phyloP scores from a whole-genome alignment of 495 filamentous ascomycete species.

The Parathielavia hyrcaniae region DNA sequence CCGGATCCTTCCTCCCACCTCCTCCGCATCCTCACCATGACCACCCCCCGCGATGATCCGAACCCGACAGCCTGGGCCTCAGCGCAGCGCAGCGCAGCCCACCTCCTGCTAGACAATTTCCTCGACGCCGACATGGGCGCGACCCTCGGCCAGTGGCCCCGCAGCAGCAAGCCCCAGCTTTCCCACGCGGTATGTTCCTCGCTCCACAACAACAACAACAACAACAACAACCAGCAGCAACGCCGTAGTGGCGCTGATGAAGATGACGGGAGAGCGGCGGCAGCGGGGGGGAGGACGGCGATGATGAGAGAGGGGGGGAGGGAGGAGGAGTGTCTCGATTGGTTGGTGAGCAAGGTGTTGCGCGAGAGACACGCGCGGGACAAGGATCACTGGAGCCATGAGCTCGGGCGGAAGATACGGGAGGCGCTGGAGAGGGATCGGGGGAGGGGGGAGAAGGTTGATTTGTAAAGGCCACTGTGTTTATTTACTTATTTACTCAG shows the following conservation, averaged over 20 bases:
- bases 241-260: too few species aligned
- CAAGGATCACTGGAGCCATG: constrained; percentile 31
- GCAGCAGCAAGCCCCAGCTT: constrained; percentile 8
- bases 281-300: constrained; percentile 11
- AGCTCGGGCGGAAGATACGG: constrained; percentile 16
- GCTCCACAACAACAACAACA: not conserved
- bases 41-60: constrained; percentile 11
- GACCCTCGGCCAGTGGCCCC: constrained; percentile 44
- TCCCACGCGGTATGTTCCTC: constrained; percentile 26
- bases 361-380: constrained; percentile 17
- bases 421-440: not conserved
- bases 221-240: too few species aligned
- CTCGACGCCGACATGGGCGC: constrained; percentile 55
- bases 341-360: constrained; percentile 30
- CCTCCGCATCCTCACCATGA: constrained; percentile 39
- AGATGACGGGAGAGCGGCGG: too few species aligned
- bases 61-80: constrained; percentile 34
- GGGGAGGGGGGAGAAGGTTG: constrained; percentile 16
- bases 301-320: not conserved
- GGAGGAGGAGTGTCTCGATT: constrained; percentile 40
- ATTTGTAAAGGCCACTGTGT: constrained; percentile 17
- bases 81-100: constrained; percentile 40
- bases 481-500: not conserved
- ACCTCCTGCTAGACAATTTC: constrained; percentile 54
- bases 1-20: constrained; percentile 42